Evolutionary conservation across 2,329 filamentous ascomycete genomes (phyloP), one percentile per base, ranked within the genome.

Genomic region (Colletotrichum sansevieriae): DNA sequence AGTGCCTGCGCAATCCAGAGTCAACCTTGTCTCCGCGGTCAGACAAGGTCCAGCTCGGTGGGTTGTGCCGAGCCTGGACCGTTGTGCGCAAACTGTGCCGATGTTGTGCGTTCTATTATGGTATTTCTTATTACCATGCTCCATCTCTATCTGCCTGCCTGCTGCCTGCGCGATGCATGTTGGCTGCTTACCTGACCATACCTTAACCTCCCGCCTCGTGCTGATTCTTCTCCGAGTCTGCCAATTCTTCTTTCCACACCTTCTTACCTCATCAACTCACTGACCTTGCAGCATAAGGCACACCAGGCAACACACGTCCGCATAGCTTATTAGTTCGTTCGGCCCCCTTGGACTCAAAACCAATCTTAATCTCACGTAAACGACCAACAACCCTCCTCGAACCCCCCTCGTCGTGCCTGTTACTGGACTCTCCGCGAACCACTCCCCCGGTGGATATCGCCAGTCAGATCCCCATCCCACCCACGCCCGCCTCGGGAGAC

Each of bases 61-160:
- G 65, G 65, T 65, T 68, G 62, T 65, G 65, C 55, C 62, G 54
- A 68, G 65, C 65, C 61, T 59, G 54, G 54, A 44, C 54, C 43
- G 22, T 51, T 39, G 46, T 41, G 54, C 54, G 55, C 39, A 65
- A 60, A 55, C 44, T 65, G 54, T 68, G 54, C 55, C 55, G 55
- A 46, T 55, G 60, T 63, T 22, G 44, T 25, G 33, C 41, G 63
- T 62, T 62, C 43, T 58, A 43, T 64, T 58, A 37, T 65, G 54
- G 65, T 44, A 9, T 29, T 6, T 9, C 37, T 49, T 49, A 55
- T 65, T 47, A 65, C 44, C 39, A 58, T 54, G 61, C 44, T 65
- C 29, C 25, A 37, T 68, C 59, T 58, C 33, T 20, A 37, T 54
- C 29, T 13, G 15, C 25, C 44, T 35, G 8, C 13, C 44, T 60